Percentiles rank a stretch among this genome's conserved stretches.
These are phyloP conservation scores for Karstenula rhodostoma DNA, from an alignment of 2,329 filamentous ascomycete species.

Conservation along the genomic window DNA sequence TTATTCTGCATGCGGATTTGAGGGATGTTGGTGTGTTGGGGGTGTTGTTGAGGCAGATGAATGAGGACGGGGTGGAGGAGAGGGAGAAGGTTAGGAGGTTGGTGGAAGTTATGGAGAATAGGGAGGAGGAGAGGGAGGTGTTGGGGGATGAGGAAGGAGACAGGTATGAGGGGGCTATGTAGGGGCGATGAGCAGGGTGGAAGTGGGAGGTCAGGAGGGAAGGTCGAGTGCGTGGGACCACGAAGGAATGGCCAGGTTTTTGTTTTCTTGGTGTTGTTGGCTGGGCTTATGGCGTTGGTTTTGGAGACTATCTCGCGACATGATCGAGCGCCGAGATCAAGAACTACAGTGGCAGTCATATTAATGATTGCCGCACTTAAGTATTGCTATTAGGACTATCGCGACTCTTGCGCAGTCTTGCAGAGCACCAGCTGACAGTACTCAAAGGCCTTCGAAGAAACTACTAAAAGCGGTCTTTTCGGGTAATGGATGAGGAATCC, in stretches of 20 bases:
- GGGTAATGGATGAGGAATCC: neutral
- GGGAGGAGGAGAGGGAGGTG: slow-evolving; percentile 3
- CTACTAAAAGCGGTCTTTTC: neutral
- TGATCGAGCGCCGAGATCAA: too few species aligned
- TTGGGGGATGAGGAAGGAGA: neutral
- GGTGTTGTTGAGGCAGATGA: slow-evolving; percentile 7
- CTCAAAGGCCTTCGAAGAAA: neutral
- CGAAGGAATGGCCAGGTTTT: too few species aligned
- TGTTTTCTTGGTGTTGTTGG: too few species aligned
- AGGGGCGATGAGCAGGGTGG: neutral
- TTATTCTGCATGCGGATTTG: slow-evolving; percentile 1
- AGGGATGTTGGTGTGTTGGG: neutral
- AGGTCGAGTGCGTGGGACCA: too few species aligned
- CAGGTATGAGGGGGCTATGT: neutral
- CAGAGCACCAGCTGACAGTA: neutral
- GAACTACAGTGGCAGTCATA: neutral
- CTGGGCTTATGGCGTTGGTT: too few species aligned
- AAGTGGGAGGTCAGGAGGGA: too few species aligned
- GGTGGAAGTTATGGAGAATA: neutral
- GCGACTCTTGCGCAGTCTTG: neutral
- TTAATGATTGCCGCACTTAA: neutral
- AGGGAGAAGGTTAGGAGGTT: neutral
- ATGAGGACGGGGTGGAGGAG: neutral
- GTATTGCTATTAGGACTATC: neutral
- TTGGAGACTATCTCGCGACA: too few species aligned